A percentile compares a stretch with the other conserved stretches of the same genome.
These are phyloP conservation scores for Haplographium delicatum DNA, from an alignment of 495 filamentous ascomycete species.

Conservation along the genomic window DNA sequence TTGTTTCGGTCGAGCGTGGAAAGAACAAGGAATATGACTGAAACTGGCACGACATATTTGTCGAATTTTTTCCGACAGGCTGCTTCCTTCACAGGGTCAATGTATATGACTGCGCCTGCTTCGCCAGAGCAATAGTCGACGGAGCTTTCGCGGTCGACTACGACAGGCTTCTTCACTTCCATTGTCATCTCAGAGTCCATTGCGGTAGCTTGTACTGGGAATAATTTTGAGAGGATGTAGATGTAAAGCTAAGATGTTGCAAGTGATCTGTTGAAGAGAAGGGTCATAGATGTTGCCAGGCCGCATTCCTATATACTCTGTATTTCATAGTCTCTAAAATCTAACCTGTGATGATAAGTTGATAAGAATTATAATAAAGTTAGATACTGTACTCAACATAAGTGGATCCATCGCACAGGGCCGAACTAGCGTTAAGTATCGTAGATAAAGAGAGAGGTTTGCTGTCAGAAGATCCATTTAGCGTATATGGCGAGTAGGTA, in stretches of 20 bases:
- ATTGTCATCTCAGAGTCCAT: neutral
- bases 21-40: neutral
- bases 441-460: neutral
- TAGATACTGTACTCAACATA: neutral
- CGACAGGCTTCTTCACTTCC: neutral
- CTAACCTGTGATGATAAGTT: neutral
- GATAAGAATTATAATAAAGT: too few relatives aligned
- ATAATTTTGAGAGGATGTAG: neutral
- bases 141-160: neutral
- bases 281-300: neutral
- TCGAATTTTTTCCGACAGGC: conserved; percentile 7
- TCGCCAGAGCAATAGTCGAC: neutral
- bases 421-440: neutral
- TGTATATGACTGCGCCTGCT: conserved; percentile 1
- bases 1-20: conserved; percentile 1
- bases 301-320: neutral
- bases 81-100: conserved; percentile 1
- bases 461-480: neutral
- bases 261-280: conserved; percentile 1
- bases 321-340: neutral
- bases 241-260: neutral
- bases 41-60: conserved; percentile 1
- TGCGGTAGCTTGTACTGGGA: neutral
- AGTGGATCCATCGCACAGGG: neutral
- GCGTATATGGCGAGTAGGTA: neutral